These are phyloP conservation scores for Vitis rotundifolia DNA, from an alignment of 164 flowering plant genomes.

Conservation along the genomic window DNA sequence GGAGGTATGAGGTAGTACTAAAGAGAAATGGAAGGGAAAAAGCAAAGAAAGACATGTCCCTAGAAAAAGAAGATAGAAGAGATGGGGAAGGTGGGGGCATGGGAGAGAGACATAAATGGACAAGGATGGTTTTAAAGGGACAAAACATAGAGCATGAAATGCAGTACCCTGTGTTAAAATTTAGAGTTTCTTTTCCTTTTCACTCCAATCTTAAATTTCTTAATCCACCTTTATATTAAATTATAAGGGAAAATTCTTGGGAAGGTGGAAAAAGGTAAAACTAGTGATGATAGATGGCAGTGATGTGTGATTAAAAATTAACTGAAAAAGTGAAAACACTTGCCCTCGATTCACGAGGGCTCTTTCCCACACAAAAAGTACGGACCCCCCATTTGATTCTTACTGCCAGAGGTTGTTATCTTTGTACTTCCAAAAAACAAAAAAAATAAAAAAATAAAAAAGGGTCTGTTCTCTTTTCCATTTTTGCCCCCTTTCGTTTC, in stretches of 20 bases:
- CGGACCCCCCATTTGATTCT: slow-evolving; percentile 16
- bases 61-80: slow-evolving; percentile 4
- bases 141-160: slow-evolving; percentile 47
- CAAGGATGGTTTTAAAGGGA: slow-evolving; percentile 53
- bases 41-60: background rate
- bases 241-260: slow-evolving; percentile 8
- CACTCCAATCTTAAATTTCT: background rate
- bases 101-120: slow-evolving; percentile 29
- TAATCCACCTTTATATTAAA: background rate
- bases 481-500: too few relatives aligned
- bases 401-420: slow-evolving; percentile 52
- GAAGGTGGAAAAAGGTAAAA: slow-evolving; percentile 10
- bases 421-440: slow-evolving; percentile 35
- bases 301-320: slow-evolving; percentile 9
- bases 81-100: slow-evolving; percentile 7
- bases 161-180: slow-evolving; percentile 17
- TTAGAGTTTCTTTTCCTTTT: background rate
- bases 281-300: slow-evolving; percentile 14
- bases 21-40: too few relatives aligned
- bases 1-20: too few relatives aligned
- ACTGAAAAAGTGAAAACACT: slow-evolving; percentile 18
- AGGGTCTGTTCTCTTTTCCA: background rate
- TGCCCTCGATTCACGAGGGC: slow-evolving; percentile 44
- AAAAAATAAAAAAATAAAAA: background rate
- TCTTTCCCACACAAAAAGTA: slow-evolving; percentile 6